Conservation (phyloP, 768 basidiomycete genomes). For the Tulasnella calospora region DNA sequence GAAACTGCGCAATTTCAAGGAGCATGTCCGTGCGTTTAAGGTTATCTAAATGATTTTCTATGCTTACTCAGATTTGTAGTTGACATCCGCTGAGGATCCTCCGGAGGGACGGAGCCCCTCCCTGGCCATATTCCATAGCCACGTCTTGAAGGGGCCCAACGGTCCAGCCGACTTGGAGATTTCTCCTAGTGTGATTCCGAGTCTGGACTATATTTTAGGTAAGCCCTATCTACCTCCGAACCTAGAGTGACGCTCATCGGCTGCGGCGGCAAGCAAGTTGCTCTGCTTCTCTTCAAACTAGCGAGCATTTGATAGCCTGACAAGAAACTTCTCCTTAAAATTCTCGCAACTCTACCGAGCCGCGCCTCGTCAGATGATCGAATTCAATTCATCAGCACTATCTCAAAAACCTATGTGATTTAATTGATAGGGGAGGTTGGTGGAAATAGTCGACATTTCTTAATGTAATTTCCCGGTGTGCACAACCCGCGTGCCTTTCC, state of each 20-base stretch:
- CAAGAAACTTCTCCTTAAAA: too few relatives aligned
- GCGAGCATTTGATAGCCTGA: too few relatives aligned
- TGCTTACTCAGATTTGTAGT: background rate
- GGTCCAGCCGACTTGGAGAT: background rate
- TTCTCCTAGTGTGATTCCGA: background rate
- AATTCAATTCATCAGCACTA: too few relatives aligned
- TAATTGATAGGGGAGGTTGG: too few relatives aligned
- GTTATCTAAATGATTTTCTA: background rate
- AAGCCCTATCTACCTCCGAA: background rate
- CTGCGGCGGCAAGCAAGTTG: background rate
- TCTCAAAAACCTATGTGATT: too few relatives aligned
- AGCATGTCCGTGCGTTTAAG: background rate
- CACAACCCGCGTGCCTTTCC: too few relatives aligned
- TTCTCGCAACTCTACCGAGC: too few relatives aligned
- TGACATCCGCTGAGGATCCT: background rate
- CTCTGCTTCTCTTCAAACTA: background rate
- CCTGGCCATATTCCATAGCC: background rate
- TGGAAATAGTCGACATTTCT: too few relatives aligned
- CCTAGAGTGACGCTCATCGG: too few relatives aligned
- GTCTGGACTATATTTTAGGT: slow-evolving; percentile 4
- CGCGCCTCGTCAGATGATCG: too few relatives aligned
- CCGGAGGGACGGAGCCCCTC: background rate
- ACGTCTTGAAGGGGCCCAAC: background rate
- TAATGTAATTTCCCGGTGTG: too few relatives aligned
- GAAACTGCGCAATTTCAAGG: background rate